A percentile compares a stretch with the other conserved stretches of the same genome.
Evolutionary conservation across 495 filamentous ascomycete genomes (phyloP).

Genomic region (Aspergillus hancockii): DNA sequence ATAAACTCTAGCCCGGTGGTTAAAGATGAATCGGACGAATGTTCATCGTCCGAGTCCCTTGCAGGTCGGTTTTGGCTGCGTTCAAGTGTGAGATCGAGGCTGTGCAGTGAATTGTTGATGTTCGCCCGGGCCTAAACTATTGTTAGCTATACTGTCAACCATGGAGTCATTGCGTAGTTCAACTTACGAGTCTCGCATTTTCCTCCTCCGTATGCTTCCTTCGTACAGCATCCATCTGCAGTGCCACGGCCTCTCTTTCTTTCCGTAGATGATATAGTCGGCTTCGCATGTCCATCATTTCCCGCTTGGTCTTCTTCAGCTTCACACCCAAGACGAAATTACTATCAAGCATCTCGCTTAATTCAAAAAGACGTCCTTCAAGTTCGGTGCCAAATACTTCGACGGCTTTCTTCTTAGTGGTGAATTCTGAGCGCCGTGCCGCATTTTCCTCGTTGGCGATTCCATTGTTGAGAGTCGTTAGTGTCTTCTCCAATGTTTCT

Average conservation of each 20-base stretch:
- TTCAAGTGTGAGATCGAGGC: conserved; percentile 46
- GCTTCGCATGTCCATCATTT: conserved; percentile 63
- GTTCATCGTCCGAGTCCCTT: conserved; percentile 8
- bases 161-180: background rate
- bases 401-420: conserved; percentile 61
- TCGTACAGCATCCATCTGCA: conserved; percentile 69
- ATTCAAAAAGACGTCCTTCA: conserved; percentile 58
- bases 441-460: conserved; percentile 41
- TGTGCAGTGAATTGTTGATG: conserved; percentile 49
- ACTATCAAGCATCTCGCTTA: conserved; percentile 59
- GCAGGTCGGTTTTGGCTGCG: conserved; percentile 35
- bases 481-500: conserved; percentile 60
- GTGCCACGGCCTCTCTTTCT: conserved; percentile 64
- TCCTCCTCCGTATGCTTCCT: conserved; percentile 54
- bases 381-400: conserved; percentile 71
- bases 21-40: conserved; percentile 17
- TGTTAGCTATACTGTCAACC: background rate
- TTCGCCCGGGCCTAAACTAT: conserved; percentile 34
- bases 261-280: conserved; percentile 63
- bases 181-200: conserved; percentile 35
- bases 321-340: conserved; percentile 63
- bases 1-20: conserved; percentile 44
- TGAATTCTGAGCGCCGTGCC: conserved; percentile 51
- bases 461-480: conserved; percentile 39
- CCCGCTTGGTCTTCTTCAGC: conserved; percentile 62